Base-by-base conservation (phyloP, 768 basidiomycete species). In the Suillus subalutaceus region DNA sequence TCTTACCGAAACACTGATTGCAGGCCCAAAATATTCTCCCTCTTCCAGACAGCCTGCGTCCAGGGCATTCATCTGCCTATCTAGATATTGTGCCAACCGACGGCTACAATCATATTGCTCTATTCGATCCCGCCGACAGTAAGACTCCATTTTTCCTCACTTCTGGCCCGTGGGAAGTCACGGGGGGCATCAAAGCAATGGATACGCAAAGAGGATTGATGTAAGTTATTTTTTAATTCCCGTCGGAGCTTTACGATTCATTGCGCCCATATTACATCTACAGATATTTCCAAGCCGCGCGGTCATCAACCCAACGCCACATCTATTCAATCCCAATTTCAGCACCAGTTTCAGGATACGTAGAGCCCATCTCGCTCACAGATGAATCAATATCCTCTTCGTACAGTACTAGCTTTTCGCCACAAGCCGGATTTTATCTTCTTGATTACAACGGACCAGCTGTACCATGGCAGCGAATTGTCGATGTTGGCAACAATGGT, bases 91-190 rank as follows among this genome's bases (percentile, higher is more conserved):
- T 96, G 6, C 94, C 97, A 10, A 88, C 85, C 38, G 88, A 92
- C 5, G 97, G 97, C 0, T 98, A 84, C 81, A 90, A 93, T 70
- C 97, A 99, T 74, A 89, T 99, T 72, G 97, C 97, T 0, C 84
- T 96, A 40, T 99, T 96, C 82, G 90, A 86, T 69, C 90, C 94
- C 7, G 87, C 91, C 4, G 85, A 84, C 66, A 83, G 90, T 20
- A 78, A 81, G 37, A 86, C 82, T 1, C 95, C 96, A 3, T 84
- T 79, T 41, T 99, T 94, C 81, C 81, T 99, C 46, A 99, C 97
- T 1, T 83, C 83, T 2, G 97, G 97, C 1, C 74, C 87, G 20
- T 97, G 96, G 96, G 97, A 99, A 77, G 94, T 99, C 6, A 89
- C 89, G 3, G 85, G 83, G 13, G 84, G 85, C 9, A 89, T 97